Base-by-base conservation (phyloP, 805 yeast genomes). In the Tetrapisispora phaffii region DNA sequence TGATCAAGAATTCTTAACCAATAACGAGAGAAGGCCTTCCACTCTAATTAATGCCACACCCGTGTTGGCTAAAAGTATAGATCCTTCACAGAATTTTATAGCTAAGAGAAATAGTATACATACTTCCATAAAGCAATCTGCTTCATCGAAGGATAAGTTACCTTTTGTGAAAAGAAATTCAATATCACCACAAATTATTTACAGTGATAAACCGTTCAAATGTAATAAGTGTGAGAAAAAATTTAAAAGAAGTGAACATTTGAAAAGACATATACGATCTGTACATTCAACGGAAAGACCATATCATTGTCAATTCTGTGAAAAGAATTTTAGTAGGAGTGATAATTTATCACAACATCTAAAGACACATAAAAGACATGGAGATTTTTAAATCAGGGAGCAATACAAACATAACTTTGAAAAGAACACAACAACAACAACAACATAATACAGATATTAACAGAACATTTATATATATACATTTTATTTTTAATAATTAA, bases 341-440 rank as follows among this genome's bases (percentile, higher is more conserved):
- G 88, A 82, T 56, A 82, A 81, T 53, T 68, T 80, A 54, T 74
- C 76, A 39, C 85, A 79, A 57, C 87, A 82, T 58, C 65, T 77
- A 50, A 75, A 75, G 54, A 75, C 75, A 5, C 83, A 77, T 43
- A 57, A 56, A 51, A 60, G 56, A 48, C 62, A 59, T 44, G 64
- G 62, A 10, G 65, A 59, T 44, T 48, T 58, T 20, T 54, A 38
- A 46, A 17, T 19, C n/a, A 15, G 34, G n/a, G n/a, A n/a, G n/a
- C n/a, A n/a, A n/a, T n/a, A n/a, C n/a, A n/a, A n/a, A n/a, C n/a
- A n/a, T n/a, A 26, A 26, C 12, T 9, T 9, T 12, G 29, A 26
- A 26, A 26, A 26, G 8, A 12, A 21, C 8, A 8, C 21, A 17
- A 8, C 17, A 34, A 34, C 8, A 12, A 12, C n/a, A 32, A 32